Percentiles rank a stretch among this genome's conserved stretches.
Conservation (phyloP, 192 early-diverging fungal species). For the Coemansia furcata region DNA sequence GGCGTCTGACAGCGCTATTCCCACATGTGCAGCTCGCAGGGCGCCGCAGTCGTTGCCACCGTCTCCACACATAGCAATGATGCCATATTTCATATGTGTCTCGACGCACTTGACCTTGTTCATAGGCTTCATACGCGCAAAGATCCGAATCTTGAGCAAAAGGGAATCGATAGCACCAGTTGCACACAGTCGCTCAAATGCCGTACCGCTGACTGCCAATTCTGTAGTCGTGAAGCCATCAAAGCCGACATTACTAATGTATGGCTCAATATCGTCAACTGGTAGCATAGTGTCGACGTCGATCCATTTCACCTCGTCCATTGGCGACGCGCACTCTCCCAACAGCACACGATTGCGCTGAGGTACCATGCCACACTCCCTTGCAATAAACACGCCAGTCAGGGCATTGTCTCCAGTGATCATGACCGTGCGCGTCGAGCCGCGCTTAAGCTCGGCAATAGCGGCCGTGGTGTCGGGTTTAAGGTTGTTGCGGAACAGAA, state of each 20-base stretch:
- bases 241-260: not conserved
- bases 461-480: slow-evolving; percentile 70
- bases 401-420: slow-evolving; percentile 78
- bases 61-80: slow-evolving; percentile 84
- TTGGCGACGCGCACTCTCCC: slow-evolving; percentile 49
- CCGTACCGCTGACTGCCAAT: slow-evolving; percentile 68
- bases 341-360: slow-evolving; percentile 37
- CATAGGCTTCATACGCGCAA: slow-evolving; percentile 76
- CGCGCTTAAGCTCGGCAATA: slow-evolving; percentile 65
- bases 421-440: slow-evolving; percentile 75
- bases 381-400: slow-evolving; percentile 73
- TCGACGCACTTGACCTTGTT: slow-evolving; percentile 73
- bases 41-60: slow-evolving; percentile 85
- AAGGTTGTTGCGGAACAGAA: slow-evolving; percentile 77
- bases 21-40: slow-evolving; percentile 75
- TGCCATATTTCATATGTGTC: slow-evolving; percentile 70
- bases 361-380: slow-evolving; percentile 55
- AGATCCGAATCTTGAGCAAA: slow-evolving; percentile 69
- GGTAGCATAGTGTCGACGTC: slow-evolving; percentile 56
- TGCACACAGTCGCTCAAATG: slow-evolving; percentile 57
- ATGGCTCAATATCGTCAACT: not conserved
- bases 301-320: slow-evolving; percentile 53
- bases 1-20: slow-evolving; percentile 75
- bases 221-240: slow-evolving; percentile 45
- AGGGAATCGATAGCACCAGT: slow-evolving; percentile 49